These are phyloP conservation scores for Parastagonospora avenae DNA, from an alignment of 2,329 filamentous ascomycete species.

Conservation along the genomic window DNA sequence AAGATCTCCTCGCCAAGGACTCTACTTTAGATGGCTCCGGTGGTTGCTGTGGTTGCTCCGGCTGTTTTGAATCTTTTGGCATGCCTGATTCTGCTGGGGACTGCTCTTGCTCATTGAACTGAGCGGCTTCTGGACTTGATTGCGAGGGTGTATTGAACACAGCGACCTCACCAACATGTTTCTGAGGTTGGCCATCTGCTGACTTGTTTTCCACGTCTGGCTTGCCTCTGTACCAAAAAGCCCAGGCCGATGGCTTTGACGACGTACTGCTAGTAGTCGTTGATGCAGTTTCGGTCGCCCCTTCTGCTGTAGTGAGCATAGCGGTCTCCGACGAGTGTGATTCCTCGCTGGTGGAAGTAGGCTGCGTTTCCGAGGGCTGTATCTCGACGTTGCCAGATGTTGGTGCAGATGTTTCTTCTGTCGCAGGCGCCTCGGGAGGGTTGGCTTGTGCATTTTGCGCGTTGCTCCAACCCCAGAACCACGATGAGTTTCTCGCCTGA, in stretches of 20 bases:
- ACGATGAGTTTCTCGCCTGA: slow-evolving; percentile 37
- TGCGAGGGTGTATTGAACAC: slow-evolving; percentile 58
- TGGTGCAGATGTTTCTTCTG: slow-evolving; percentile 5
- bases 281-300: slow-evolving; percentile 7
- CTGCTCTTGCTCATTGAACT: slow-evolving; percentile 54
- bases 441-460: slow-evolving; percentile 50
- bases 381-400: slow-evolving; percentile 15
- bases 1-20: slow-evolving; percentile 31
- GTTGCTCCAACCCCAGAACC: slow-evolving; percentile 58
- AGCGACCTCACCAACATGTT: slow-evolving; percentile 57
- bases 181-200: slow-evolving; percentile 63
- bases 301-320: slow-evolving; percentile 5
- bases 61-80: slow-evolving; percentile 21
- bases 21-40: slow-evolving; percentile 22
- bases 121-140: slow-evolving; percentile 56
- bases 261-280: slow-evolving; percentile 42
- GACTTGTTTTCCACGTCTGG: slow-evolving; percentile 57
- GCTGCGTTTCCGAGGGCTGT: background rate
- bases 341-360: slow-evolving; percentile 2
- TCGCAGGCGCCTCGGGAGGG: slow-evolving; percentile 21
- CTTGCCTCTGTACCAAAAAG: slow-evolving; percentile 74
- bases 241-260: slow-evolving; percentile 69
- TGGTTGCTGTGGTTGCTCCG: slow-evolving; percentile 15
- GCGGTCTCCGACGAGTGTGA: slow-evolving; percentile 5
- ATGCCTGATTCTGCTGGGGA: slow-evolving; percentile 24